Conservation (phyloP, 352 stramenopile genomes). For the Globisporangium iwayamae region DNA sequence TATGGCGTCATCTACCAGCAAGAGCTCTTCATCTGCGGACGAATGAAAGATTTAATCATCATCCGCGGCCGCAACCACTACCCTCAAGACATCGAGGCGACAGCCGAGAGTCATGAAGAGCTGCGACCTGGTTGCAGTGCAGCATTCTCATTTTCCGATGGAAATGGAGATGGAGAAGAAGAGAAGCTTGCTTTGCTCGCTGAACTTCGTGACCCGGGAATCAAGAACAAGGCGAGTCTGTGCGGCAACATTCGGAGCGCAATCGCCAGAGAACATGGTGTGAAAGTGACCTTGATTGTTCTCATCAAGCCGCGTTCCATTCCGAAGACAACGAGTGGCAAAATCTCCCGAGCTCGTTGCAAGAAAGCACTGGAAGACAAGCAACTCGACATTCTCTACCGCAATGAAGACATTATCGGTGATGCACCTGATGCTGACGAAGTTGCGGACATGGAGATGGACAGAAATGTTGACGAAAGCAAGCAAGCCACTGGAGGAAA, state of each 20-base stretch:
- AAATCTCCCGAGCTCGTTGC: conserved; percentile 94
- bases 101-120: conserved; percentile 77
- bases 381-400: conserved; percentile 62
- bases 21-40: conserved; percentile 97
- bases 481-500: conserved; percentile 26
- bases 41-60: conserved; percentile 99
- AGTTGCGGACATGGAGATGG: conserved; percentile 25
- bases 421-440: conserved; percentile 38
- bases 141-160: conserved; percentile 85
- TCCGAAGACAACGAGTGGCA: conserved; percentile 98
- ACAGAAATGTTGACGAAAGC: conserved; percentile 18
- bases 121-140: conserved; percentile 94
- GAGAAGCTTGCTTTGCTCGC: conserved; percentile 75
- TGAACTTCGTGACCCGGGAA: conserved; percentile 64
- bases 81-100: conserved; percentile 97
- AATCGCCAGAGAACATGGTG: conserved; percentile 80
- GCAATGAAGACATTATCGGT: conserved; percentile 76
- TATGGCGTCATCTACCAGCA: conserved; percentile 95
- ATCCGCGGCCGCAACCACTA: conserved; percentile 99
- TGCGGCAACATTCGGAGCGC: conserved; percentile 63
- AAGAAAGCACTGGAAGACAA: conserved; percentile 64
- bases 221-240: conserved; percentile 72
- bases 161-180: conserved; percentile 35
- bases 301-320: conserved; percentile 91
- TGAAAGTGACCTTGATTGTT: conserved; percentile 88